Percentiles rank a stretch among this genome's conserved stretches.
Conservation (phyloP, 2,329 filamentous ascomycete genomes). For the Fusarium luffae region DNA sequence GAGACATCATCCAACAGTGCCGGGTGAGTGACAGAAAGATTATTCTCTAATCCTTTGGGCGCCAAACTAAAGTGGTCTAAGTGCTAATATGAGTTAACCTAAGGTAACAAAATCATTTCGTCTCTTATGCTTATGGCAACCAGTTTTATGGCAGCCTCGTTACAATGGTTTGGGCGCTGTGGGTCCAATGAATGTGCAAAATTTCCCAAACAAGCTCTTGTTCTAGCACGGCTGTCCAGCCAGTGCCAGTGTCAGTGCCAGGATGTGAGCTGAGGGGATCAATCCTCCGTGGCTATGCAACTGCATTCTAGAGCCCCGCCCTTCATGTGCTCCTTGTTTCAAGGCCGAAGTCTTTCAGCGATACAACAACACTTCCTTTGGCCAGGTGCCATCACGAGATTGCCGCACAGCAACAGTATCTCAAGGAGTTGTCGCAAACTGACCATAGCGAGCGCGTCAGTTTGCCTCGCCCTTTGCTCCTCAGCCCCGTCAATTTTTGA, state of each 20-base stretch:
- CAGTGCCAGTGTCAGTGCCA: not conserved
- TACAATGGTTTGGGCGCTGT: fast-evolving
- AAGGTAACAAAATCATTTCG: not conserved
- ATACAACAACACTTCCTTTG: not conserved
- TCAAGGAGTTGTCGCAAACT: not conserved
- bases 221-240: not conserved
- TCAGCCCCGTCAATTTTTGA: fast-evolving
- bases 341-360: not conserved
- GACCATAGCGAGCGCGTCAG: fast-evolving
- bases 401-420: not conserved
- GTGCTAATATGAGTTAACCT: not conserved
- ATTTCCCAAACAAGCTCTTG: not conserved
- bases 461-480: not conserved
- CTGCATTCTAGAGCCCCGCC: not conserved
- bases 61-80: not conserved
- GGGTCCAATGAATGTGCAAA: not conserved
- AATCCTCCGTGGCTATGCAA: fast-evolving
- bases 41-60: not conserved
- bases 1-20: not conserved
- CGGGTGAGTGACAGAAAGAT: fast-evolving
- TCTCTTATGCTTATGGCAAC: not conserved
- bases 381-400: not conserved
- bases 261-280: not conserved
- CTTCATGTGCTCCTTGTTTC: not conserved
- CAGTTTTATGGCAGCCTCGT: not conserved